Evolutionary conservation across 306 rosid species (phyloP), one percentile per base, ranked within the genome.

Genomic region (Vicia sativa): DNA sequence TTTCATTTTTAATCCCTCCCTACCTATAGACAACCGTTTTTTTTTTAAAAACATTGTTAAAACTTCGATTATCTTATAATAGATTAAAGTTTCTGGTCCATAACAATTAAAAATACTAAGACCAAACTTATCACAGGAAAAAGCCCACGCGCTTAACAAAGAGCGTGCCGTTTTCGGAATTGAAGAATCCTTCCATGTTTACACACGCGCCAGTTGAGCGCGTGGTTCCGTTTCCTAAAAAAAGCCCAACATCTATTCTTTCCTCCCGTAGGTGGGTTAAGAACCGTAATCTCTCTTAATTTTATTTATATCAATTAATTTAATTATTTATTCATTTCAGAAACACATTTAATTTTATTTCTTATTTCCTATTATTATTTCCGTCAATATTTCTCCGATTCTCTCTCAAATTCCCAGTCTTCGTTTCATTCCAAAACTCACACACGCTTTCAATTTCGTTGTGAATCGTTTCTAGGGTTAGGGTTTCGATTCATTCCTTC

Each of bases 241-340:
- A 63, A 64, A 26, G 56, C 44, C 79, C 53, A 64, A 79, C 87
- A 53, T 71, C 77, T 41, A 77, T 82, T 61, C 90, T 74, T 82
- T 80, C 28, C 87, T 50, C 31, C 56, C 71, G 45, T 58, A 62
- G 80, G 58, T 67, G 79, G 81, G 81, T 70, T 65, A 18, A 34
- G 9, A 34, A 34, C 2, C 38, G 35, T 29, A 29, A 45, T 56
- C 42, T 59, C 70, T 29, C 34, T 5, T 14, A 3, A 21, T 45
- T 1, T 1, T 14, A 7, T 3, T 67, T 59, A 8, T 74, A 31
- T 16, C 19, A 55, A 34, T 41, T 41, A 41, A 41, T 41, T 41
- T 19, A 9, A 13, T 56, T 18, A 9, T 16, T 56, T 25, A 34
- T 34, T 34, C 0, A 34, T 6, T 34, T 34, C 37, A 29, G 29